phyloP scores from a whole-genome alignment of 1,284 basidiomycete species.

The Ceratobasidium sp. region DNA sequence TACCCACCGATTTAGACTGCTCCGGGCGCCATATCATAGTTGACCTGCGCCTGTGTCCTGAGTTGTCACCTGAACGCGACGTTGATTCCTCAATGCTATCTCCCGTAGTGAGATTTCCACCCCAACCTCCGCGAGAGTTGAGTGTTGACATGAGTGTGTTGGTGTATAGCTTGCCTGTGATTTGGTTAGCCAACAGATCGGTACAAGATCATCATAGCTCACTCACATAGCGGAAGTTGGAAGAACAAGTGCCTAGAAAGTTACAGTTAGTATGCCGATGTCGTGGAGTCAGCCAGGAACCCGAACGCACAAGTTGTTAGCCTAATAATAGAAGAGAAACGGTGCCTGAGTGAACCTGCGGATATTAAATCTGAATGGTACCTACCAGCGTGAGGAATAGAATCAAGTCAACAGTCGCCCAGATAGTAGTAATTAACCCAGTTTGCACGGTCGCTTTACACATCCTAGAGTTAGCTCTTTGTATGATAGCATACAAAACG shows the following conservation, averaged over 20 bases:
- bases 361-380: background rate
- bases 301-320: conserved; percentile 32
- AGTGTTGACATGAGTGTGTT: conserved; percentile 42
- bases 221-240: conserved; percentile 38
- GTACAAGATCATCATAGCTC: background rate
- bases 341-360: background rate
- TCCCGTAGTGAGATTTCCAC: conserved; percentile 7
- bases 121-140: conserved; percentile 34
- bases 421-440: conserved; percentile 57
- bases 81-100: background rate
- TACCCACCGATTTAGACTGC: conserved; percentile 18
- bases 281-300: background rate
- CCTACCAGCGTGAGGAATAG: conserved; percentile 58
- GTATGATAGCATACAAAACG: background rate
- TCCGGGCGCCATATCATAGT: conserved; percentile 26
- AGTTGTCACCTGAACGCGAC: conserved; percentile 10
- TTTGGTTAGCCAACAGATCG: background rate
- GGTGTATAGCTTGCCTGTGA: conserved; percentile 38
- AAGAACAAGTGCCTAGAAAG: conserved; percentile 31
- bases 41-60: conserved; percentile 1
- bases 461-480: conserved; percentile 1
- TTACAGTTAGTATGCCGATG: background rate
- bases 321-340: background rate
- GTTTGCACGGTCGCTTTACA: conserved; percentile 60
- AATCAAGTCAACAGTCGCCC: conserved; percentile 57